Conservation (phyloP, 768 basidiomycete species). For the Kwoniella pini region DNA sequence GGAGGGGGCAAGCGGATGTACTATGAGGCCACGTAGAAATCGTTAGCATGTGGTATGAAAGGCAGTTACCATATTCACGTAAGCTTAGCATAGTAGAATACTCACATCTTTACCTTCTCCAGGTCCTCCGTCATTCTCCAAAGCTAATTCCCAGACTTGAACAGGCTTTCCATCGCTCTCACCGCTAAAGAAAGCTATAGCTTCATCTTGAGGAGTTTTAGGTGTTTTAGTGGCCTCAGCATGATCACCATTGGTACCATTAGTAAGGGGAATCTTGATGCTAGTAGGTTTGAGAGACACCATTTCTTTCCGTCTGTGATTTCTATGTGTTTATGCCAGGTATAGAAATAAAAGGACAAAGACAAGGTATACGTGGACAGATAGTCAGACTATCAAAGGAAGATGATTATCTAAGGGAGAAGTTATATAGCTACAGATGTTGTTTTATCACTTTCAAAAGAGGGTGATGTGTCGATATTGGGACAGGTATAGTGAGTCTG, state of each 20-base stretch:
- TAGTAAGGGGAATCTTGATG: constrained; percentile 12
- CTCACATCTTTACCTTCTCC: constrained; percentile 78
- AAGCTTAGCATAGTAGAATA: too few species aligned
- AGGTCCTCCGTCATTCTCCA: constrained; percentile 90
- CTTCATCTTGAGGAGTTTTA: constrained; percentile 91
- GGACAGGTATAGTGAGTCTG: too few species aligned
- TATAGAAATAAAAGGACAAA: not conserved
- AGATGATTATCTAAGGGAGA: not conserved
- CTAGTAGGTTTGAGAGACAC: constrained; percentile 12
- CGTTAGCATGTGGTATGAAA: too few species aligned
- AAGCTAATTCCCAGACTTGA: constrained; percentile 77
- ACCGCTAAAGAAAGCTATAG: constrained; percentile 79
- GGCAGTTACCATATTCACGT: too few species aligned
- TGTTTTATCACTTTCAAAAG: too few species aligned
- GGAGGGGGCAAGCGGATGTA: constrained; percentile 96
- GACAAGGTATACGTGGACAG: too few species aligned
- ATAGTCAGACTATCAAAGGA: not conserved
- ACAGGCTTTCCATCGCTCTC: constrained; percentile 58
- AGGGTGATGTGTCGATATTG: too few species aligned
- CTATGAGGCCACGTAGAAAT: too few species aligned
- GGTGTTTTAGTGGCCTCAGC: constrained; percentile 59
- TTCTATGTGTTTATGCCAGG: not conserved
- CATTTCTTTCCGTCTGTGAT: not conserved
- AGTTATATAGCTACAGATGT: not conserved
- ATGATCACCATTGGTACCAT: not conserved